Conservation (phyloP, 441 rosid species). For the Sinapis alba region DNA sequence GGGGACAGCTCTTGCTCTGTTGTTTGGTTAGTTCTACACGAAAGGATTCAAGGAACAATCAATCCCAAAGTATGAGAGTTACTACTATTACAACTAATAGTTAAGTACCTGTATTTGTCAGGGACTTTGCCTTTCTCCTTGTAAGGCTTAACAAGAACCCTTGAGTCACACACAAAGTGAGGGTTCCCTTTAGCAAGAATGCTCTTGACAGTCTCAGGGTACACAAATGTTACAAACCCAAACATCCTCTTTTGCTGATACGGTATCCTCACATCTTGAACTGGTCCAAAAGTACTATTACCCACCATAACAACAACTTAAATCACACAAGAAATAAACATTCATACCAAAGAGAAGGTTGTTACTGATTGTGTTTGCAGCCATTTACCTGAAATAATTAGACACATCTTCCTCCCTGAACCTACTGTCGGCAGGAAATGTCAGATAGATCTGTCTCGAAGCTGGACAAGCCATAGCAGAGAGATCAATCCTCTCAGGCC, state of each 20-base stretch:
- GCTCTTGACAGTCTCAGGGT: conserved; percentile 74
- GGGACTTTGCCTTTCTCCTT: conserved; percentile 63
- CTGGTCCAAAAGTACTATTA: conserved; percentile 46
- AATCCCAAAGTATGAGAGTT: neutral
- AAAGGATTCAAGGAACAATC: conserved; percentile 1
- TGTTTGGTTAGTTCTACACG: conserved; percentile 33
- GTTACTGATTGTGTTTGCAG: neutral
- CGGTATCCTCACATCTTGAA: conserved; percentile 88
- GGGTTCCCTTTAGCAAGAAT: conserved; percentile 84
- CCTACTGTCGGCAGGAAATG: conserved; percentile 93
- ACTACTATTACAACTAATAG: neutral
- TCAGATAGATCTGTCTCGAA: conserved; percentile 91
- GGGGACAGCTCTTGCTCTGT: conserved; percentile 45
- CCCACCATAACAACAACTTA: conserved; percentile 5
- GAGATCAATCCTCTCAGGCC: conserved; percentile 69
- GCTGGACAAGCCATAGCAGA: conserved; percentile 68
- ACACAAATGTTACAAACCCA: conserved; percentile 80
- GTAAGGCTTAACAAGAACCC: conserved; percentile 77
- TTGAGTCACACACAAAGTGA: conserved; percentile 77
- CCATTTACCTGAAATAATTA: conserved; percentile 72
- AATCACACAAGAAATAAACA: conserved; percentile 6
- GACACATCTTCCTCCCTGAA: conserved; percentile 95
- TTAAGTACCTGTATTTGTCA: conserved; percentile 61
- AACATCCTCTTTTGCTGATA: conserved; percentile 92
- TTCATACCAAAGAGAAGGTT: neutral